Percentiles rank a stretch among this genome's conserved stretches.
Conservation (phyloP, 2,329 filamentous ascomycete genomes). For the Metarhizium robertsii region DNA sequence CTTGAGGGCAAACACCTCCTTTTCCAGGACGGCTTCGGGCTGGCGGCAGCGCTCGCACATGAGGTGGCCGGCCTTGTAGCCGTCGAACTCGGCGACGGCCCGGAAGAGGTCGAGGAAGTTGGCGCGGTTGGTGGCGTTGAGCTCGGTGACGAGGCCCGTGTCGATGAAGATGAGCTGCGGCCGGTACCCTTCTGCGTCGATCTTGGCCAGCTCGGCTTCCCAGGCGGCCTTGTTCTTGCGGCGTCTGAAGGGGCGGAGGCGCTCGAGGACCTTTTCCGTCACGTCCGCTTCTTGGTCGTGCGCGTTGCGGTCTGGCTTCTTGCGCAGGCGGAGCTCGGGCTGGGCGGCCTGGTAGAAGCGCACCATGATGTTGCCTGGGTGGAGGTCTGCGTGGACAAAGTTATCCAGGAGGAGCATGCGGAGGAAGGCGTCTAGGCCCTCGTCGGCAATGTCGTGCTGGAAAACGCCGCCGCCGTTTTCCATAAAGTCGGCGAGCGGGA, state of each 20-base stretch:
- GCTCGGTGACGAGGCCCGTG: constrained; percentile 86
- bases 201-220: constrained; percentile 61
- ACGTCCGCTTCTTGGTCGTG: constrained; percentile 56
- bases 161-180: constrained; percentile 97
- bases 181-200: constrained; percentile 81
- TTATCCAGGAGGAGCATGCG: constrained; percentile 97
- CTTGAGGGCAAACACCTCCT: constrained; percentile 84
- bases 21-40: constrained; percentile 78
- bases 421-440: constrained; percentile 90
- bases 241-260: constrained; percentile 63
- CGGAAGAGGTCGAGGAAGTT: constrained; percentile 97
- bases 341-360: constrained; percentile 84
- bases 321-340: constrained; percentile 45
- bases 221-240: constrained; percentile 58
- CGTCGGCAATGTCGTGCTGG: constrained; percentile 87
- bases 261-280: constrained; percentile 76
- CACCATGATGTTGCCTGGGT: constrained; percentile 99
- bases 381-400: constrained; percentile 92
- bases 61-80: constrained; percentile 85
- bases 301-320: constrained; percentile 17
- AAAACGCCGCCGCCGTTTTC: constrained; percentile 88
- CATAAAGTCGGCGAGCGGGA: constrained; percentile 82
- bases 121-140: constrained; percentile 73
- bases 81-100: constrained; percentile 91
- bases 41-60: constrained; percentile 96